Evolutionary conservation across 768 basidiomycete genomes (phyloP), one percentile per base, ranked within the genome.

Genomic region (Mycena kentingensis): DNA sequence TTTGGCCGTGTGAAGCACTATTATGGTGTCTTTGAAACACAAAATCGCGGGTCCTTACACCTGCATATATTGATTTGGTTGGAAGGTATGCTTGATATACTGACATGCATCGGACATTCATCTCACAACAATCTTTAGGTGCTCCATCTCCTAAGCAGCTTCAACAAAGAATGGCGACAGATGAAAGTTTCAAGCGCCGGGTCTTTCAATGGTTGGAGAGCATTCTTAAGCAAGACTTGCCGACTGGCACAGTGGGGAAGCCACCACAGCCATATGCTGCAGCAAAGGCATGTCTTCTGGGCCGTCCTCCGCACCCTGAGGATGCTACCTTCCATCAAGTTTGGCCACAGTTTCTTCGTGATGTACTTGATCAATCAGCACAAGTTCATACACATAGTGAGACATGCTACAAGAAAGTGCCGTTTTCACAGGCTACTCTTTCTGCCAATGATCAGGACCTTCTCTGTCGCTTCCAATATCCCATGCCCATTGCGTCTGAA

Each of bases 21-120:
- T 46, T 63, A 65, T 26, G 68, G 65, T 0, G 58, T 65, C 3
- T 60, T 70, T 3, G 69, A 72, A 54, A 56, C 63, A 0, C 70
- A 72, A 48, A 66, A 63, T 10, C 58, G 66, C 2, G 67, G 68
- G 0, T 66, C 63, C 0, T 59, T 73, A 13, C 71, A 66, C 51
- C 48, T 62, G 12, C 67, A 34, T 18, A 41, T 48, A 12, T 27
- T 46, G 1, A 41, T 52, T 13, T 47, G 51, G 46, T 38, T 52
- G 7, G 49, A 51, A 19, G 49, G 49, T 51, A 24, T n/a, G n/a
- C n/a, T n/a, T n/a, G n/a, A n/a, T n/a, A 13, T 2, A n/a, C n/a
- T n/a, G n/a, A n/a, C n/a, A n/a, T n/a, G n/a, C 10, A 8, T 42
- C 13, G 4, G 28, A n/a, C 19, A 5, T 2, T 34, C 4, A 11